Evolutionary conservation across 2,329 filamentous ascomycete species (phyloP).

Genomic region (Penicillium griseofulvum): DNA sequence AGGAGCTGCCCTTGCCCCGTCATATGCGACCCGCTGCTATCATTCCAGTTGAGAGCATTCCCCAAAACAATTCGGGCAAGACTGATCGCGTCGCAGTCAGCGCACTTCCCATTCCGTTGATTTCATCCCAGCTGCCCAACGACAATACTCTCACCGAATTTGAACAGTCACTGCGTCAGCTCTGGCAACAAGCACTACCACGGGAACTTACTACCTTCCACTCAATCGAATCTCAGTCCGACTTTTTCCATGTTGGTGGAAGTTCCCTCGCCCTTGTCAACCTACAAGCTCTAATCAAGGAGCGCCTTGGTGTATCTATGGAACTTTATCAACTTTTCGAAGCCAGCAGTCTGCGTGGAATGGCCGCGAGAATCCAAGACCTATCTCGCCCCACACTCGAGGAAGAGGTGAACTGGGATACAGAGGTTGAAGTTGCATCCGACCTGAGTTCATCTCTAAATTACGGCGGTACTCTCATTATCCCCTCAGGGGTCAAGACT

Average conservation of each 20-base stretch:
- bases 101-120: slow-evolving; percentile 6
- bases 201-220: slow-evolving; percentile 9
- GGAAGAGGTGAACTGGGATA: slow-evolving; percentile 12
- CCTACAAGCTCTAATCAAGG: slow-evolving; percentile 16
- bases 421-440: slow-evolving; percentile 8
- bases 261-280: slow-evolving; percentile 15
- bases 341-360: slow-evolving; percentile 16
- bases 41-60: slow-evolving; percentile 27
- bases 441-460: background rate
- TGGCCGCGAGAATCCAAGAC: slow-evolving; percentile 12
- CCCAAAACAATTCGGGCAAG: slow-evolving; percentile 31
- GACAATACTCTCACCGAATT: background rate
- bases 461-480: background rate
- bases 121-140: background rate
- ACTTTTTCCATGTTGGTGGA: slow-evolving; percentile 24
- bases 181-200: slow-evolving; percentile 19
- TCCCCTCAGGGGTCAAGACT: background rate
- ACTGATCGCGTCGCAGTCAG: slow-evolving; percentile 22
- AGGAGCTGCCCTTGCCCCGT: slow-evolving; percentile 32
- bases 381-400: background rate
- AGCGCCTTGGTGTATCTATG: slow-evolving; percentile 9
- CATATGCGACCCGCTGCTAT: slow-evolving; percentile 39
- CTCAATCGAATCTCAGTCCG: slow-evolving; percentile 11
- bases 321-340: slow-evolving; percentile 18
- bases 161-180: slow-evolving; percentile 12